Base-by-base conservation (phyloP, 176 grass and related monocot species). In the Otatea glauca region DNA sequence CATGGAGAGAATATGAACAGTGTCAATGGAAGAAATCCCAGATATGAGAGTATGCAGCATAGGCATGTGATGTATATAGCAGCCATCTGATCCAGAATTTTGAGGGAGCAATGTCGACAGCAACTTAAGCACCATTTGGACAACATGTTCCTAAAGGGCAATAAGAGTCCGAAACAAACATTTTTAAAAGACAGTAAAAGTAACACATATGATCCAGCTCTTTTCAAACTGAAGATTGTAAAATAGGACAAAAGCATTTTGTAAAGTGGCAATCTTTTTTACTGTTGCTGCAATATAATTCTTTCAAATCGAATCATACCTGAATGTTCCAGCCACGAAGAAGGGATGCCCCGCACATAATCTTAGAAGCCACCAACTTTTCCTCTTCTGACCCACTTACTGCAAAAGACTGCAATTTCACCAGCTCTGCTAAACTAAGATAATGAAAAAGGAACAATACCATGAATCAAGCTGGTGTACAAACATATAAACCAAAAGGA, bases 281-380 rank as follows among this genome's bases (percentile, higher is more conserved):
- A 45, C 27, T 20, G 29, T 38, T 81, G 62, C 38, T 86, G 42
- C 49, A 70, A 42, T 51, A 61, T 88, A 9, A 35, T 86, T 29
- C 13, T 67, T 75, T 48, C 7, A 24, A 29, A 87, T 18, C 3
- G 3, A 62, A 84, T 8, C 43, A 44, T 85, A 97, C 94, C 90
- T 97, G 94, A 86, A 97, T 89, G 83, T 97, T 94, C 94, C 94
- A 97, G 23, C 94, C 92, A 85, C 77, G 73, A 70, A 84, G 65
- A 84, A 97, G 83, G 23, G 94, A 90, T 73, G 94, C 94, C 38
- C 90, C 94, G 70, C 94, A 97, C 70, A 97, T 64, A 79, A 94
- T 90, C 81, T 87, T 94, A 53, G 90, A 92, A 87, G 88, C 89
- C 43, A 56, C 83, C 50, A 85, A 68, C 77, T 90, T 97, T 81